These are phyloP conservation scores for Bisporella sp. DNA, from an alignment of 2,329 filamentous ascomycete genomes.

Conservation along the genomic window DNA sequence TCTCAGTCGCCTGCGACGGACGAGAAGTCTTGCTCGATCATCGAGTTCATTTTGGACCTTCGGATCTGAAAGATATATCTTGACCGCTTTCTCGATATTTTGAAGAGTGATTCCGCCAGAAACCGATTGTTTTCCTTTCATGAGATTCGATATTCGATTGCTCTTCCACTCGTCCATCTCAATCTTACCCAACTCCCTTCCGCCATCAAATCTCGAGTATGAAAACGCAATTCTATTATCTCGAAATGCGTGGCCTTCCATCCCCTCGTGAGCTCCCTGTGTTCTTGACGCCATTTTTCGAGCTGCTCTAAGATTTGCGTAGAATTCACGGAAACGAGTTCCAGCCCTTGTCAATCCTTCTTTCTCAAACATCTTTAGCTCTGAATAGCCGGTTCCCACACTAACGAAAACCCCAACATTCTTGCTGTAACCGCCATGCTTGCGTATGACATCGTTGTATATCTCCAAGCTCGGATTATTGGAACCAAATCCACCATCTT, in stretches of 20 bases:
- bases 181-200: too few species aligned
- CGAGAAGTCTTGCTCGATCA: too few species aligned
- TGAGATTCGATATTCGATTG: too few species aligned
- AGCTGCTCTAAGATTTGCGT: background rate
- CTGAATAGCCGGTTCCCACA: background rate
- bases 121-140: too few species aligned
- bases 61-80: too few species aligned
- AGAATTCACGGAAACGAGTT: background rate
- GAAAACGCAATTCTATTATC: background rate
- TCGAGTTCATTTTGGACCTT: too few species aligned
- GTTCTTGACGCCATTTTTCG: background rate
- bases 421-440: background rate
- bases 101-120: too few species aligned
- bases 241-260: background rate
- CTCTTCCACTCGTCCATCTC: too few species aligned
- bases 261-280: background rate
- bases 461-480: background rate
- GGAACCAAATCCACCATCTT: background rate
- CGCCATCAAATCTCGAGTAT: too few species aligned
- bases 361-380: background rate
- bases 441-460: background rate
- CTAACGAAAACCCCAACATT: background rate
- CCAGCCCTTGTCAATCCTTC: background rate
- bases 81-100: too few species aligned
- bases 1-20: too few species aligned